Percentiles rank a stretch among this genome's conserved stretches.
These are phyloP conservation scores for Gnaphalium uliginosum DNA, from an alignment of 129 eudicot genomes.

Conservation along the genomic window DNA sequence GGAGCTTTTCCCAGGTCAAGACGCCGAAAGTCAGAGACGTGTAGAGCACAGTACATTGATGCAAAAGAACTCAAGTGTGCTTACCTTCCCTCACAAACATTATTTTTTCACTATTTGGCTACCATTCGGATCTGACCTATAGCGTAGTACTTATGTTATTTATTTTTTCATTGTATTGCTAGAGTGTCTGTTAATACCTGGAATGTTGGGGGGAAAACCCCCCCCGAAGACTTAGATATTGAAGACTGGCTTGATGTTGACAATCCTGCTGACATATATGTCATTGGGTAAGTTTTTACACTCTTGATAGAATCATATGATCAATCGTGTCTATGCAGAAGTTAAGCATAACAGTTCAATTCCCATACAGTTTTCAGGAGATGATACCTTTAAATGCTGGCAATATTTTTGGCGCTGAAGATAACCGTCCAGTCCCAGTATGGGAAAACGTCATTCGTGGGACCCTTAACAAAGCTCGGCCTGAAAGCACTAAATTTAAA, in stretches of 20 bases:
- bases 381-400: slow-evolving; percentile 88
- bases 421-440: slow-evolving; percentile 66
- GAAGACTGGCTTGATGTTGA: slow-evolving; percentile 63
- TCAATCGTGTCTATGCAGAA: not conserved
- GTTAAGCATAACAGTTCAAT: slow-evolving; percentile 3
- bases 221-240: slow-evolving; percentile 78
- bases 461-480: slow-evolving; percentile 58
- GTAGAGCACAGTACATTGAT: slow-evolving; percentile 87
- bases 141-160: not conserved
- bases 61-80: slow-evolving; percentile 67
- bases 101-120: slow-evolving; percentile 2
- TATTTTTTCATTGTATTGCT: slow-evolving; percentile 15
- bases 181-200: slow-evolving; percentile 90
- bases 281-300: slow-evolving; percentile 64
- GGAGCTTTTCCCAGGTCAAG: slow-evolving; percentile 70
- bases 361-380: slow-evolving; percentile 74
- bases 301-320: not conserved
- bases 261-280: slow-evolving; percentile 91
- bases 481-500: slow-evolving; percentile 51
- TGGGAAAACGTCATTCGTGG: slow-evolving; percentile 92
- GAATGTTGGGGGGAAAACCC: slow-evolving; percentile 88
- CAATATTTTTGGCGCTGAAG: slow-evolving; percentile 92
- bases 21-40: slow-evolving; percentile 92
- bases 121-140: not conserved
- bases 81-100: slow-evolving; percentile 19